Base-by-base conservation (phyloP, 78 protist species). In the Dictyostelium brefeldianum region DNA sequence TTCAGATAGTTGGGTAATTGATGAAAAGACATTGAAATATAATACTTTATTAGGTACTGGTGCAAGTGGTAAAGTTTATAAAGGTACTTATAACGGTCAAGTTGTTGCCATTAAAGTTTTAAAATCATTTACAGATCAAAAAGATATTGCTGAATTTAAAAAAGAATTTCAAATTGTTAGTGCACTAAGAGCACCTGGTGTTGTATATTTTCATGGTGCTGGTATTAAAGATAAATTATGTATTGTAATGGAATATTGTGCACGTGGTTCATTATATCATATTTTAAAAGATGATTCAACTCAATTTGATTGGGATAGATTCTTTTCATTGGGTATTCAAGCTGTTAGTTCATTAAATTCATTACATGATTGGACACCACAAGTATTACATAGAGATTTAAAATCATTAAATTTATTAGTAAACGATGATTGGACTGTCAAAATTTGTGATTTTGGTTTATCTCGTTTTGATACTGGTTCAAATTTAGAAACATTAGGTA, bases 121-220 rank as follows among this genome's bases (percentile, higher is more conserved):
- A 73, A 90, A 90, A 74, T 56, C 89, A 27, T 90, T 81, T 51
- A 74, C 95, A 14, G 84, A 87, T 75, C 48, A 25, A 22, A 78
- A 80, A 56, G 95, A 92, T 78, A 71, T 85, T 64, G 74, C 77
- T 25, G 96, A 94, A 64, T 94, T 94, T 90, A 79, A 81, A 78
- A 83, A 94, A 48, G 96, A 94, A 36, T 94, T 94, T 62, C 93
- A 94, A 77, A 94, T 94, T 67, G 90, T 92, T 47, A 92, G 96
- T 75, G n/a, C 89, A 71, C 51, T 92, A 2, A 81, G 54, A 27
- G 73, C 89, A 69, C 83, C 82, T 11, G 81, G 87, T 54, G 90
- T 92, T 64, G 91, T 82, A 29, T 48, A 81, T 62, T 82, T 92
- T 46, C 70, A 62, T 64, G 96, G 96, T 25, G 96, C 96, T 43